Conservation (phyloP, 805 yeast species). For the Huiozyma naganishii region DNA sequence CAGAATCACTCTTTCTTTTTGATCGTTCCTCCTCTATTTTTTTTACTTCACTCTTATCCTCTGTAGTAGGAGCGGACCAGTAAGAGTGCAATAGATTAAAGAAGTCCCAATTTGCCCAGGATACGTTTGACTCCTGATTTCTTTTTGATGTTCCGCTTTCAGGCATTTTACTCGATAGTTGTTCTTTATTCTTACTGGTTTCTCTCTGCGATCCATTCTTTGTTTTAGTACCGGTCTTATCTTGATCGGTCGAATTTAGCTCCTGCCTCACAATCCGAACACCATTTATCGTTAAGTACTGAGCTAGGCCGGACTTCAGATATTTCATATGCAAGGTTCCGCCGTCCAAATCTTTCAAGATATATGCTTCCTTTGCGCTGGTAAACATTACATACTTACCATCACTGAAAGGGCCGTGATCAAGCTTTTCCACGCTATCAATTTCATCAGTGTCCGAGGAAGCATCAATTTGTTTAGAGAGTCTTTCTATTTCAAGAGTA, state of each 20-base stretch:
- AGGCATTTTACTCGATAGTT: neutral
- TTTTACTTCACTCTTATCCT: slow-evolving; percentile 15
- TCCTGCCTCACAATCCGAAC: slow-evolving; percentile 8
- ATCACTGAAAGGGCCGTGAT: slow-evolving; percentile 3
- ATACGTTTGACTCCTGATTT: neutral
- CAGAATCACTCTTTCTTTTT: slow-evolving; percentile 33
- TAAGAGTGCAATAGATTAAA: slow-evolving; percentile 2
- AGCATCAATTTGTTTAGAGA: neutral
- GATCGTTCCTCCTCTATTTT: slow-evolving; percentile 29
- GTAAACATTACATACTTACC: slow-evolving; percentile 27
- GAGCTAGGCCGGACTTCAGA: slow-evolving; percentile 27
- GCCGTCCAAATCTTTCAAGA: slow-evolving; percentile 35
- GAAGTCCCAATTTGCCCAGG: slow-evolving; percentile 6
- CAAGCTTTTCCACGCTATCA: neutral
- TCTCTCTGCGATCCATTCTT: neutral
- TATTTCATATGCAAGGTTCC: slow-evolving; percentile 31
- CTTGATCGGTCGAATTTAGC: neutral
- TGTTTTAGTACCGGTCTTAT: neutral
- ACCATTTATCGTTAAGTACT: slow-evolving; percentile 36
- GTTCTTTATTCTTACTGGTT: neutral
- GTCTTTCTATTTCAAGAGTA: slow-evolving; percentile 47
- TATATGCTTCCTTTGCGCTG: slow-evolving; percentile 34
- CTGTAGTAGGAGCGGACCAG: neutral
- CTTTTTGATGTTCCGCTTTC: neutral
- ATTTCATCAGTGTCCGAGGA: slow-evolving; percentile 1